Base-by-base conservation (phyloP, 768 basidiomycete genomes). In the Trametes cubensis region DNA sequence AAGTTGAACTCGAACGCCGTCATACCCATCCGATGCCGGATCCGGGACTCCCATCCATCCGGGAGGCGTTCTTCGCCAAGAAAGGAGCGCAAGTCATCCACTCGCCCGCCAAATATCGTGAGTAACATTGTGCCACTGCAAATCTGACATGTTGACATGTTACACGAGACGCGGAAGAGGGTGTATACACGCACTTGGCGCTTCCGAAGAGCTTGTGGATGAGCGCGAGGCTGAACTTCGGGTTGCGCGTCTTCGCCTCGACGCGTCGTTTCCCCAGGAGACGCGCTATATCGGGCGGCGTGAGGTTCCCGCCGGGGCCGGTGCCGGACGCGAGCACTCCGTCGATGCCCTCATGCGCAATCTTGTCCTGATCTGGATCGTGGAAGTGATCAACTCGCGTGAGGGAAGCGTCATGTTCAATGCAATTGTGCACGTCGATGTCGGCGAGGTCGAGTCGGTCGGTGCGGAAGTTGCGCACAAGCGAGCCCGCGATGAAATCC, bases 21-120 rank as follows among this genome's bases (percentile, higher is more conserved):
- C 38, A 91, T 71, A 0, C 90, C 90, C 56, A 79, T 75, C 0
- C 74, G 81, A 30, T 79, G 73, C n/a, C 80, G 77, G 41, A 84
- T 72, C 8, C 80, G 75, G 0, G 90, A 79, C 69, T 91, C 88
- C 88, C 89, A 92, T 34, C 84, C 84, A 0, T 87, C 79, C 0
- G 87, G 85, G 26, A 93, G 68, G n/a, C 89, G 82, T 64, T 93
- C 90, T 46, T 93, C 87, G 7, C 77, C 71, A n/a, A 93, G 72
- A 47, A 90, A 67, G 0, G 78, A 61, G 34, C 81, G 75, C 42
- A 92, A 65, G 60, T 87, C 87, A 8, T 78, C 72, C 5, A 87
- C 68, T n/a, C 79, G 76, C 2, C 89, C 88, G 5, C 88, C 92
- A 64, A 91, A 87, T 50, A 87, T 83, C 1, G 81, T 81, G 17